phyloP scores from a whole-genome alignment of 2,329 filamentous ascomycete genomes.

The Aspergillus sp. region DNA sequence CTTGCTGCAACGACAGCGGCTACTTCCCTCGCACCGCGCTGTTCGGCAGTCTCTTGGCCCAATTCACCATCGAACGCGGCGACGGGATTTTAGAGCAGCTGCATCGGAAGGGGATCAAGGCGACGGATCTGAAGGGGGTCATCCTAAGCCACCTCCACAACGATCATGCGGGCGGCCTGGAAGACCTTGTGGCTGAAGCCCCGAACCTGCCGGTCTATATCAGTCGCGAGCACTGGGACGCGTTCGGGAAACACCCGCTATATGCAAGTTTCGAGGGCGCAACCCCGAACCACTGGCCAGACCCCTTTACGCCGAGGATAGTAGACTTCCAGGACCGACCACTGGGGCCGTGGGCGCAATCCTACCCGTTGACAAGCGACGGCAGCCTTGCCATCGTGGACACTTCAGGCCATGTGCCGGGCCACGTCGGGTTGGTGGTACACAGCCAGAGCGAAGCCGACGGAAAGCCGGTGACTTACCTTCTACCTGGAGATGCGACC shows the following conservation, averaged over 20 bases:
- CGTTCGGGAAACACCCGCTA: neutral
- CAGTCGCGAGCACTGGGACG: conserved; percentile 1
- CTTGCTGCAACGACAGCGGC: neutral
- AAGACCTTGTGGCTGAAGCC: neutral
- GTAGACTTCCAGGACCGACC: neutral
- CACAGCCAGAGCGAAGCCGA: neutral
- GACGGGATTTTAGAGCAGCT: neutral
- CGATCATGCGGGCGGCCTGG: neutral
- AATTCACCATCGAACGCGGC: too few species aligned
- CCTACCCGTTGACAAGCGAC: neutral
- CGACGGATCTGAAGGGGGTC: neutral
- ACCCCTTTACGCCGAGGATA: neutral
- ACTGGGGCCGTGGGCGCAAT: neutral
- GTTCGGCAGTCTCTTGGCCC: neutral
- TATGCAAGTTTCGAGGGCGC: neutral
- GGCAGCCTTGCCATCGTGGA: neutral
- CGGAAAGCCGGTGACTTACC: neutral
- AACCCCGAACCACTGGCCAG: neutral
- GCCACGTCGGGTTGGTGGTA: neutral
- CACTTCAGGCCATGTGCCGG: neutral
- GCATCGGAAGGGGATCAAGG: neutral
- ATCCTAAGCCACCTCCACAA: neutral
- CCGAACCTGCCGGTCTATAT: neutral
- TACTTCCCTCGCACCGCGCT: neutral
- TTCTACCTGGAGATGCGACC: neutral